These are phyloP conservation scores for Chalciporus pseudorubinellus DNA, from an alignment of 768 basidiomycete genomes.

Conservation along the genomic window DNA sequence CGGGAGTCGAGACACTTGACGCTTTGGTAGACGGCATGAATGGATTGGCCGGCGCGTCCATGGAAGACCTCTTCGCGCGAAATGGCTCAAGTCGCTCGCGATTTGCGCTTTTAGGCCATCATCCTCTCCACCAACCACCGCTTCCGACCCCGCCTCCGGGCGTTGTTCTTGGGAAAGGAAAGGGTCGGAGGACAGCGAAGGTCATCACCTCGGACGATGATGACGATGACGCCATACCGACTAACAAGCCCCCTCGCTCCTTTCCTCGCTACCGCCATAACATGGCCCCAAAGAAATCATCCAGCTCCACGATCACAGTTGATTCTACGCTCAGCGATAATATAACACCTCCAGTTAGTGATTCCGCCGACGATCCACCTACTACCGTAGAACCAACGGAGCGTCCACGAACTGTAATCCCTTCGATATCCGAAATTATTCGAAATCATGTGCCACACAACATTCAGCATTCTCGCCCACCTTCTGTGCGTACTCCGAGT, in stretches of 20 bases:
- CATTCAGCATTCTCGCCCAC: conserved; percentile 45
- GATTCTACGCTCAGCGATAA: conserved; percentile 21
- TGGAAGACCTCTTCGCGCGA: conserved; percentile 51
- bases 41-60: conserved; percentile 70
- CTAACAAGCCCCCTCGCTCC: conserved; percentile 16
- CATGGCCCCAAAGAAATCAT: conserved; percentile 21
- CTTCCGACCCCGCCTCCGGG: conserved; percentile 83
- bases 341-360: conserved; percentile 6
- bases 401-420: conserved; percentile 52
- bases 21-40: conserved; percentile 91
- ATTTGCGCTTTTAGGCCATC: conserved; percentile 57
- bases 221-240: conserved; percentile 36
- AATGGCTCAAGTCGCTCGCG: conserved; percentile 48
- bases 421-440: conserved; percentile 88
- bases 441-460: conserved; percentile 68
- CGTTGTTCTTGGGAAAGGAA: conserved; percentile 58
- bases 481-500: conserved; percentile 46
- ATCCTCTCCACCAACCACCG: conserved; percentile 80
- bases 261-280: conserved; percentile 22
- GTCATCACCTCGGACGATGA: conserved; percentile 52
- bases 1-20: conserved; percentile 86
- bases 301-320: conserved; percentile 32
- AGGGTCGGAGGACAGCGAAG: conserved; percentile 26
- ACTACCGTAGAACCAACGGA: conserved; percentile 22
- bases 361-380: conserved; percentile 10